Percentiles rank a stretch among this genome's conserved stretches.
These are phyloP conservation scores for Colletotrichum sp. DNA, from an alignment of 2,329 filamentous ascomycete genomes.

Conservation along the genomic window DNA sequence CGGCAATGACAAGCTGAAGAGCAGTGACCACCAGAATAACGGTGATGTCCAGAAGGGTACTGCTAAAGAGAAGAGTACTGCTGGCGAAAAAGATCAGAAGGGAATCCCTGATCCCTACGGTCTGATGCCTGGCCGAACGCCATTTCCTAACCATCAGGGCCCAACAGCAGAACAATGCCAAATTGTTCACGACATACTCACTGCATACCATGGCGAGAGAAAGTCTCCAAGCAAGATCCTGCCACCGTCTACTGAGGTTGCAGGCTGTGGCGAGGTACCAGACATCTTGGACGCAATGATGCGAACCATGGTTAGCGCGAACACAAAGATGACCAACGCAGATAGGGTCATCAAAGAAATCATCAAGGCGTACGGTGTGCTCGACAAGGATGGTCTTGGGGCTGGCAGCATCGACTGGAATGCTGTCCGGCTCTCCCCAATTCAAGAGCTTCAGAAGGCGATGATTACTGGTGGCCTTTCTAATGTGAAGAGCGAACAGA, in stretches of 20 bases:
- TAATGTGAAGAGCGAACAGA: conserved; percentile 72
- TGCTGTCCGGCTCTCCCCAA: conserved; percentile 63
- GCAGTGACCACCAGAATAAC: background rate
- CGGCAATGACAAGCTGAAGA: background rate
- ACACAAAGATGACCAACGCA: conserved; percentile 57
- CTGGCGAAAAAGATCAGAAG: conserved; percentile 9
- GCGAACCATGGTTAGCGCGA: conserved; percentile 57
- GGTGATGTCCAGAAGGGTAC: background rate
- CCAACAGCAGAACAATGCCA: conserved; percentile 74
- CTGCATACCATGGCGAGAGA: conserved; percentile 68
- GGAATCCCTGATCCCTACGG: conserved; percentile 47
- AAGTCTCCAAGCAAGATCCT: conserved; percentile 71
- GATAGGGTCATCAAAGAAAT: conserved; percentile 70
- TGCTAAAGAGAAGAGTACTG: background rate
- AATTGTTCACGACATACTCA: conserved; percentile 70
- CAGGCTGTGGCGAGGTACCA: conserved; percentile 68
- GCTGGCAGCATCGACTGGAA: conserved; percentile 80
- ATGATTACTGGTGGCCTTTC: conserved; percentile 76
- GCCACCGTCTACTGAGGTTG: conserved; percentile 70
- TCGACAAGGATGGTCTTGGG: conserved; percentile 64
- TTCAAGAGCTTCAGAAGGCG: conserved; percentile 68
- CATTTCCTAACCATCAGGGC: conserved; percentile 70
- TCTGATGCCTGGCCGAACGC: conserved; percentile 60
- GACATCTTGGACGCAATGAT: conserved; percentile 59
- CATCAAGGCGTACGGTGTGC: conserved; percentile 66